A percentile compares a stretch with the other conserved stretches of the same genome.
phyloP scores from a whole-genome alignment of 306 rosid species.

The Quercus dentata region DNA sequence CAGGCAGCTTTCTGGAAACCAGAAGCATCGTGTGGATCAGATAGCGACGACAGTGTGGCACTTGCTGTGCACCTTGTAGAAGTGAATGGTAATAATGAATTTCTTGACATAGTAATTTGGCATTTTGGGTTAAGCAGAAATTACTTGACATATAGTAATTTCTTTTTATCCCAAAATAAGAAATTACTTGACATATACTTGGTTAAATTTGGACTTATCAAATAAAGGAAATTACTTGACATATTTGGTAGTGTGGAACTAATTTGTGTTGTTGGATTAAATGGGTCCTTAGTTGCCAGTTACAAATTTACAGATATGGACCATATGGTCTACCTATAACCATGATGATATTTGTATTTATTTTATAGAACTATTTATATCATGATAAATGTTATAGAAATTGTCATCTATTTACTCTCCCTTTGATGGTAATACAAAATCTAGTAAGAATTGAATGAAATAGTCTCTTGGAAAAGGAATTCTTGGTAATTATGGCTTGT shows the following conservation, averaged over 20 bases:
- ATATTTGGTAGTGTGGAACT: not conserved
- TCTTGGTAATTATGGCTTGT: not conserved
- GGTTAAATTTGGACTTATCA: no score
- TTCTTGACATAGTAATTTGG: not conserved
- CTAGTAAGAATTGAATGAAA: not conserved
- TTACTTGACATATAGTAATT: no score
- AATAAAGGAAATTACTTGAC: not conserved
- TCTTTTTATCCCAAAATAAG: no score
- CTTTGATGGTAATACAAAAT: not conserved
- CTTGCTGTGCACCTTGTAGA: slow-evolving; percentile 5
- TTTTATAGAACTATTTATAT: no score
- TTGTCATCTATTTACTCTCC: no score
- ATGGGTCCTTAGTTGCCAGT: no score
- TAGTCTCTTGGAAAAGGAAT: no score
- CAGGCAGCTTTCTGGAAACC: not conserved
- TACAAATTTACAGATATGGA: no score
- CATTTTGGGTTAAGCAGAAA: not conserved
- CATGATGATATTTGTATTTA: no score
- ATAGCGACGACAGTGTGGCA: not conserved
- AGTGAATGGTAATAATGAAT: not conserved
- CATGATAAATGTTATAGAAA: no score
- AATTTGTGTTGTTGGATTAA: not conserved
- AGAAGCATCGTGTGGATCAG: not conserved
- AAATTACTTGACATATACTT: no score
- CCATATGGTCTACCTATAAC: no score